A percentile compares a stretch with the other conserved stretches of the same genome.
Evolutionary conservation across 495 filamentous ascomycete genomes (phyloP).

Genomic region (Xylaria castorea): DNA sequence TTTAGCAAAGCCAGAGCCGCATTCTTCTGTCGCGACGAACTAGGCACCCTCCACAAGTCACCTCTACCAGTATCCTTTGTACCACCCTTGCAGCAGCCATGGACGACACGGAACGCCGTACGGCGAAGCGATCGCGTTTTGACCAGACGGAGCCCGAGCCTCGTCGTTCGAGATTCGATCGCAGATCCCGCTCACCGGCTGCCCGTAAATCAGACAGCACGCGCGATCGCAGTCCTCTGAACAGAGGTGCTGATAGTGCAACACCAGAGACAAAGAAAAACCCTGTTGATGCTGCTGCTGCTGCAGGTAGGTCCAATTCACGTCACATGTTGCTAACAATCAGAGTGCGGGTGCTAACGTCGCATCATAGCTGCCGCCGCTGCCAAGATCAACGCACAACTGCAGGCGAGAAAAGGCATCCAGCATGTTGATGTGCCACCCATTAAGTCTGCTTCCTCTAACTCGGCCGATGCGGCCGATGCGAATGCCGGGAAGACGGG

Average conservation of each 20-base stretch:
- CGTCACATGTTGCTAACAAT: neutral
- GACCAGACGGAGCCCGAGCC: slow-evolving; percentile 85
- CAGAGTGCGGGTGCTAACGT: slow-evolving; percentile 32
- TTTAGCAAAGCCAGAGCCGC: neutral
- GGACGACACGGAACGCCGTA: slow-evolving; percentile 79
- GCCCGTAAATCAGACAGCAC: slow-evolving; percentile 60
- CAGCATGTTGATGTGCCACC: slow-evolving; percentile 95
- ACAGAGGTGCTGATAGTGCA: slow-evolving; percentile 62
- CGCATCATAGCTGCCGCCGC: slow-evolving; percentile 77
- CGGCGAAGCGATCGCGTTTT: slow-evolving; percentile 85
- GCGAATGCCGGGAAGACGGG: slow-evolving; percentile 48
- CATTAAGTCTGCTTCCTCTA: slow-evolving; percentile 63
- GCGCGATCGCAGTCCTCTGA: slow-evolving; percentile 82
- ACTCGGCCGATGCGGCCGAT: slow-evolving; percentile 30
- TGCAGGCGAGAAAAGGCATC: slow-evolving; percentile 90
- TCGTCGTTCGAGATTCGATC: slow-evolving; percentile 80
- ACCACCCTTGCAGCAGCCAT: slow-evolving; percentile 49
- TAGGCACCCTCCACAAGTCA: neutral
- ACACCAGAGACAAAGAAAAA: slow-evolving; percentile 52
- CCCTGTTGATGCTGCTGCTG: slow-evolving; percentile 76
- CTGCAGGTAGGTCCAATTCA: slow-evolving; percentile 68
- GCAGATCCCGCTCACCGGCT: slow-evolving; percentile 83
- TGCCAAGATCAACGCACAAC: slow-evolving; percentile 89
- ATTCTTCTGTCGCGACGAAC: neutral
- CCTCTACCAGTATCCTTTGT: neutral